Evolutionary conservation across 371 early-diverging fungal species (phyloP).

Genomic region (Apophysomyces sp.): DNA sequence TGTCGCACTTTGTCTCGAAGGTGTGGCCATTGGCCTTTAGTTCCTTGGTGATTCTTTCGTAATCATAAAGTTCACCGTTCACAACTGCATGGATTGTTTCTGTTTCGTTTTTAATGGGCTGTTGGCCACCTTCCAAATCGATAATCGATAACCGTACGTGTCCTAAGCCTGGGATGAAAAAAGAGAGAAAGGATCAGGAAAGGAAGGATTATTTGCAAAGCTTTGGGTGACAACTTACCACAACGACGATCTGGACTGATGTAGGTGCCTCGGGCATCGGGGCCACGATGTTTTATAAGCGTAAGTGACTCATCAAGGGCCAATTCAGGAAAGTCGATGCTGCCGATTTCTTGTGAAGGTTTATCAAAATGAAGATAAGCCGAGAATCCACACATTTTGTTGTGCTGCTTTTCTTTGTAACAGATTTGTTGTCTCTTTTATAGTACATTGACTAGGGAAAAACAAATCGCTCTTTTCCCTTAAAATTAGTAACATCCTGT

Average conservation of each 20-base stretch:
- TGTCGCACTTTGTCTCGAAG: slow-evolving; percentile 21
- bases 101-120: slow-evolving; percentile 10
- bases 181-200: not conserved
- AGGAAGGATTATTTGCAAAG: no score
- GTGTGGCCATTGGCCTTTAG: slow-evolving; percentile 8
- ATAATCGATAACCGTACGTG: slow-evolving; percentile 23
- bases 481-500: no score
- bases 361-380: slow-evolving; percentile 19
- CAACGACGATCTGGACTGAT: not conserved
- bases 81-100: slow-evolving; percentile 12
- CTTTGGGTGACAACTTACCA: not conserved
- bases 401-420: not conserved
- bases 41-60: slow-evolving; percentile 17
- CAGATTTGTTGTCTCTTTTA: no score
- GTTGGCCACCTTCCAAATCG: slow-evolving; percentile 19
- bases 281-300: not conserved
- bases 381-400: slow-evolving; percentile 22
- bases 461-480: no score
- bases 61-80: slow-evolving; percentile 25
- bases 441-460: no score
- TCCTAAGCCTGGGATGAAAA: slow-evolving; percentile 9
- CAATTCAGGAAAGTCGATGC: not conserved
- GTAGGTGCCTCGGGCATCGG: not conserved
- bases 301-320: not conserved
- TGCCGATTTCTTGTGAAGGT: not conserved